These are phyloP conservation scores for Epichloe aotearoae DNA, from an alignment of 2,329 filamentous ascomycete genomes.

Conservation along the genomic window DNA sequence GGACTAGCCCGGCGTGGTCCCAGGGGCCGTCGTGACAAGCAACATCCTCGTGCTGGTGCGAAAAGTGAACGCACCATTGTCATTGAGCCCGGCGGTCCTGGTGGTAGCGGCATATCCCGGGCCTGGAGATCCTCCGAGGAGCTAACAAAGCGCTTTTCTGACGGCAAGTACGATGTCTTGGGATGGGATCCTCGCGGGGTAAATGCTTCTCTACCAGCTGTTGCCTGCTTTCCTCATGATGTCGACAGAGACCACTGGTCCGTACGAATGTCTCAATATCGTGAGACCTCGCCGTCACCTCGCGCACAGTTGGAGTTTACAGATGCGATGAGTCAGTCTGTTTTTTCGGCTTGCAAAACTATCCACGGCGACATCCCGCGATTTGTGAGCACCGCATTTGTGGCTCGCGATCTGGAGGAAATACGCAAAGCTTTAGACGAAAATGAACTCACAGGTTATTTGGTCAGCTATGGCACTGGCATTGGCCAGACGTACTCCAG, in stretches of 20 bases:
- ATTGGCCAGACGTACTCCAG: constrained; percentile 38
- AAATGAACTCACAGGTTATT: constrained; percentile 33
- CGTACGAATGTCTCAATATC: constrained; percentile 24
- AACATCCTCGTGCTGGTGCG: constrained; percentile 11
- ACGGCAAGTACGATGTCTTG: constrained; percentile 31
- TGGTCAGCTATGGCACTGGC: constrained; percentile 38
- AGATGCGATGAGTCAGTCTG: constrained; percentile 33
- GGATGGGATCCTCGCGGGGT: constrained; percentile 44
- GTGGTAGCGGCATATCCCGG: constrained; percentile 31
- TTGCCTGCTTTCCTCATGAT: constrained; percentile 33
- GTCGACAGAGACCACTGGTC: constrained; percentile 34
- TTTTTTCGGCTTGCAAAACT: constrained; percentile 28
- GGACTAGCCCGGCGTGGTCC: constrained; percentile 20
- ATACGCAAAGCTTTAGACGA: constrained; percentile 32
- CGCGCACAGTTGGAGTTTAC: constrained; percentile 26
- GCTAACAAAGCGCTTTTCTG: constrained; percentile 27
- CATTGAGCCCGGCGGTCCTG: constrained; percentile 37
- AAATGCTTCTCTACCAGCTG: constrained; percentile 30
- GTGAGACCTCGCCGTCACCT: constrained; percentile 21
- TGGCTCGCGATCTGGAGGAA: constrained; percentile 35
- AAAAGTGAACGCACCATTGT: constrained; percentile 35
- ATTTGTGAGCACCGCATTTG: constrained; percentile 32
- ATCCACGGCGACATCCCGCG: constrained; percentile 30
- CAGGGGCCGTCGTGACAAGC: neutral
- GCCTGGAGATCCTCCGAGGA: constrained; percentile 25